Conservation (phyloP, 352 stramenopile genomes). For the Pythium diclinum region DNA sequence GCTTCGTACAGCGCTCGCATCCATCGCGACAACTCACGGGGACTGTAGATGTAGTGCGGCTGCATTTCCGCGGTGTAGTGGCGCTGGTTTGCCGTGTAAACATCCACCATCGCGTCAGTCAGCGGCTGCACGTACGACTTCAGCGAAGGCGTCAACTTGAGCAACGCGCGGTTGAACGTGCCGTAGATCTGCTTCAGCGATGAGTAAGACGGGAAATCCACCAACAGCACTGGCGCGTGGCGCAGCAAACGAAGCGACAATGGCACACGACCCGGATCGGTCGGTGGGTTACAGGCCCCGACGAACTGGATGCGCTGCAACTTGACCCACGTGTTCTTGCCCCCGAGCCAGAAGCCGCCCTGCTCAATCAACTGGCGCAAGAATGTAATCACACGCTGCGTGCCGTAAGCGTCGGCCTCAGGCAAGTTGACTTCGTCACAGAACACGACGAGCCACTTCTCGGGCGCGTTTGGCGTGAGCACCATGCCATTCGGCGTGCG, state of each 20-base stretch:
- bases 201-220: slow-evolving; percentile 97
- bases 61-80: slow-evolving; percentile 93
- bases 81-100: slow-evolving; percentile 97
- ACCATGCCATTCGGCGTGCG: slow-evolving; percentile 95
- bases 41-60: slow-evolving; percentile 99
- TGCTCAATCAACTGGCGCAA: slow-evolving; percentile 98
- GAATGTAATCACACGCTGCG: slow-evolving; percentile 99
- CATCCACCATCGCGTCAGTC: slow-evolving; percentile 99
- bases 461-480: slow-evolving; percentile 90
- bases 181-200: slow-evolving; percentile 99
- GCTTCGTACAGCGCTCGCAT: slow-evolving; percentile 98
- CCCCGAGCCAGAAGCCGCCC: slow-evolving; percentile 87
- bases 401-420: slow-evolving; percentile 97
- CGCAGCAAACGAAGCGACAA: slow-evolving; percentile 97
- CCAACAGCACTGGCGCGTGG: slow-evolving; percentile 97
- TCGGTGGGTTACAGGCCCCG: slow-evolving; percentile 99
- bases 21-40: slow-evolving; percentile 98
- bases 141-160: slow-evolving; percentile 98
- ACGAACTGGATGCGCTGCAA: slow-evolving; percentile 95
- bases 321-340: slow-evolving; percentile 90
- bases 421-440: slow-evolving; percentile 99
- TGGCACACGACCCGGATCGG: slow-evolving; percentile 96
- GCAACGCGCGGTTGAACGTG: slow-evolving; percentile 98
- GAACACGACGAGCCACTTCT: slow-evolving; percentile 99
- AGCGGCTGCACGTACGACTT: slow-evolving; percentile 95